Evolutionary conservation across 169 alveolate species (phyloP), one percentile per base, ranked within the genome.

Genomic region (Babesia bovis): DNA sequence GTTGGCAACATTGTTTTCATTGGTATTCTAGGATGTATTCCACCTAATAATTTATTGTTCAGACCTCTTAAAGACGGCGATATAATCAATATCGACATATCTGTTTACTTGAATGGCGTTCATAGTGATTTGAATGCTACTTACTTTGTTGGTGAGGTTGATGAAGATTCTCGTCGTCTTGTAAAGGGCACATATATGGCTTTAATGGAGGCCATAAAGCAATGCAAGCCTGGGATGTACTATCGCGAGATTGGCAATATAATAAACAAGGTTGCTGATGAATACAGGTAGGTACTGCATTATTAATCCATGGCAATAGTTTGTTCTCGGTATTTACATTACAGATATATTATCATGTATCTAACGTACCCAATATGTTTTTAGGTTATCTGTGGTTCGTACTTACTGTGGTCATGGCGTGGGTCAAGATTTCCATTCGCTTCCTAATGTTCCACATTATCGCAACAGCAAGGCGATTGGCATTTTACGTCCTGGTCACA

Each of bases 391-490:
- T 40, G 98, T 95, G 13, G 98, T 94, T 38, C 91, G 91, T 78
- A 88, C 97, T 30, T 96, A 93, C 87, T 94, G 96, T 56, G 99
- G 99, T 35, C 99, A 98, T 83, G 99, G 99, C 10, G 94, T 96
- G 41, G 99, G 99, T 7, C 89, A 92, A 47, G 88, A 94, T 13
- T 98, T 98, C 91, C 99, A 98, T 84, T 85, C 96, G 32, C 89
- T 95, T 4, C 99, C 99, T 10, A 91, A 94, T 81, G 87, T 98
- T 25, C 99, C 99, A 9, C 99, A 98, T 84, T 98, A 96, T 92
- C 85, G 92, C 57, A 95, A 96, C 66, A 98, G 97, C 90, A 98
- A 97, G 84, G 99, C 99, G 82, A 69, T 78, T 9, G 94, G 95
- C 13, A 66, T 87, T 10, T 79, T 94, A 94, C 94, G 95, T 85